Percentiles rank a stretch among this genome's conserved stretches.
Evolutionary conservation across 805 yeast species (phyloP).

Genomic region (Saturnispora sanitii): DNA sequence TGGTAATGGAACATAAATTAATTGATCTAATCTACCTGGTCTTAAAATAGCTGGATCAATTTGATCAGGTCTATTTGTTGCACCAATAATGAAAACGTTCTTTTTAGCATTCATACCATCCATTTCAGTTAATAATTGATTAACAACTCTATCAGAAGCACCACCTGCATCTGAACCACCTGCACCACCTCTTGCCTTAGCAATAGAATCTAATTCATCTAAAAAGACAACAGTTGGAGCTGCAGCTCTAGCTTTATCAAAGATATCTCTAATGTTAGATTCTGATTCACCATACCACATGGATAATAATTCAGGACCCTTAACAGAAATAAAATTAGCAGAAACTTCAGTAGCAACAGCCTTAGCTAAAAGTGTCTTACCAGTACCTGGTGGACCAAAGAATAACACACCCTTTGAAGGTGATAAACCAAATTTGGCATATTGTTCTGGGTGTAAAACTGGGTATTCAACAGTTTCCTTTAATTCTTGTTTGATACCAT

Average conservation of each 20-base stretch:
- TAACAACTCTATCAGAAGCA: constrained; percentile 92
- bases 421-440: constrained; percentile 93
- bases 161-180: constrained; percentile 91
- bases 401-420: constrained; percentile 98
- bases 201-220: constrained; percentile 97
- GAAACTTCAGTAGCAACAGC: constrained; percentile 99
- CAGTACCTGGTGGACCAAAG: constrained; percentile 99
- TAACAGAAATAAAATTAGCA: constrained; percentile 94
- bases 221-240: constrained; percentile 98
- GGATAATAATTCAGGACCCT: constrained; percentile 93
- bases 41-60: constrained; percentile 97
- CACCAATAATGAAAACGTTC: constrained; percentile 98
- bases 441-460: constrained; percentile 96
- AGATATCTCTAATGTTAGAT: constrained; percentile 93
- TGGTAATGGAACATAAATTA: constrained; percentile 97
- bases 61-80: constrained; percentile 99
- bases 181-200: constrained; percentile 86
- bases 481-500: constrained; percentile 89
- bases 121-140: constrained; percentile 94
- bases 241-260: constrained; percentile 97
- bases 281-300: constrained; percentile 99
- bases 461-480: constrained; percentile 99
- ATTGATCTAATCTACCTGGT: constrained; percentile 98
- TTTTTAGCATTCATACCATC: constrained; percentile 99
- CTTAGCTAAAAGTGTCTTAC: constrained; percentile 95